Evolutionary conservation across 768 basidiomycete genomes (phyloP).

Genomic region (Termitomyces eurrhizus): DNA sequence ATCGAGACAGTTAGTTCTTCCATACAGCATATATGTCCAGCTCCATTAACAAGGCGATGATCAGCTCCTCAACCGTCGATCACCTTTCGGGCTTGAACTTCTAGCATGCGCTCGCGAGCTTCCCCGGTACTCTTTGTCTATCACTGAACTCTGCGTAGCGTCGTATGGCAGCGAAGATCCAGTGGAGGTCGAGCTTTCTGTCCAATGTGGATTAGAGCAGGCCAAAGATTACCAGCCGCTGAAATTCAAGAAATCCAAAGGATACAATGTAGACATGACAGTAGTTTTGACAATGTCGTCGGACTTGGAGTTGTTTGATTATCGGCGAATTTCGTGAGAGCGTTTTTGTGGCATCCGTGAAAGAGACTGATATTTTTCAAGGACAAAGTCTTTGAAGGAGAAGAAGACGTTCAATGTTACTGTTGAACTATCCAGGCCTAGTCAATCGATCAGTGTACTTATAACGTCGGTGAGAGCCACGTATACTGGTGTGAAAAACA

Average conservation of each 20-base stretch:
- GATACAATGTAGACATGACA: slow-evolving; percentile 54
- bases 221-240: slow-evolving; percentile 16
- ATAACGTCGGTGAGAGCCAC: slow-evolving; percentile 54
- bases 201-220: slow-evolving; percentile 53
- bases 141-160: slow-evolving; percentile 43
- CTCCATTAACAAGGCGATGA: neutral
- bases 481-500: neutral
- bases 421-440: slow-evolving; percentile 66
- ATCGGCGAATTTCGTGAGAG: slow-evolving; percentile 69
- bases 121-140: slow-evolving; percentile 56
- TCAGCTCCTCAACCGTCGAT: slow-evolving; percentile 69
- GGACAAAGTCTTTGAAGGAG: slow-evolving; percentile 64
- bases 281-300: slow-evolving; percentile 72
- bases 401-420: slow-evolving; percentile 57
- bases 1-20: slow-evolving; percentile 54
- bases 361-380: slow-evolving; percentile 23
- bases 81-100: slow-evolving; percentile 73
- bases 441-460: slow-evolving; percentile 59
- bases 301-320: slow-evolving; percentile 72
- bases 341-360: neutral
- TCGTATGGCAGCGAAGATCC: slow-evolving; percentile 45
- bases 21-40: neutral
- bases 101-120: slow-evolving; percentile 57
- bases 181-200: slow-evolving; percentile 51
- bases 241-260: slow-evolving; percentile 43